Conservation (phyloP, 257 asterid species). For the Fraxinus anomala region DNA sequence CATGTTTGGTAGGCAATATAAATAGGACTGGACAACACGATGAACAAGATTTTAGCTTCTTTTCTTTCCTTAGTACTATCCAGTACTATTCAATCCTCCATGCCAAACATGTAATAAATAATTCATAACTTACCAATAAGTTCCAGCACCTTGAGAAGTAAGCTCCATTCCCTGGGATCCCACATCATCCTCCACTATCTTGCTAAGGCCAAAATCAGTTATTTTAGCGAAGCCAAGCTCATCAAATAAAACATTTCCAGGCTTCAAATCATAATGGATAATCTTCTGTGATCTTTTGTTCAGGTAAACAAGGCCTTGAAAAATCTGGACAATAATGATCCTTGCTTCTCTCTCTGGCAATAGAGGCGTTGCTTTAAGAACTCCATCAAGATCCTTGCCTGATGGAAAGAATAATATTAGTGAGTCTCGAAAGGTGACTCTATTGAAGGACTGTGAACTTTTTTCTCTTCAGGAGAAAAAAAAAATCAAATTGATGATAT, state of each 20-base stretch:
- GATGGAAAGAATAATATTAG: slow-evolving; percentile 21
- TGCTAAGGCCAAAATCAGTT: slow-evolving; percentile 99
- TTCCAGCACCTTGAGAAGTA: slow-evolving; percentile 99
- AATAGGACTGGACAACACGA: background rate
- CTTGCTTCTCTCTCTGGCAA: slow-evolving; percentile 93
- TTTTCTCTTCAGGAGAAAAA: background rate
- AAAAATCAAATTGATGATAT: slow-evolving; percentile 1
- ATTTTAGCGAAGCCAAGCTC: slow-evolving; percentile 85
- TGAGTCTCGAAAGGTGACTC: background rate
- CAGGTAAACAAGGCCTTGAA: slow-evolving; percentile 92
- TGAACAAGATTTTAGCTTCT: background rate
- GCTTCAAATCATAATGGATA: slow-evolving; percentile 97
- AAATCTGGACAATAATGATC: slow-evolving; percentile 84
- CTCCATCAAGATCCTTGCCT: slow-evolving; percentile 99
- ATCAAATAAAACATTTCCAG: slow-evolving; percentile 95
- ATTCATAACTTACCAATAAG: slow-evolving; percentile 78
- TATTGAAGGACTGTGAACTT: background rate
- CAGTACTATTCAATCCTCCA: background rate
- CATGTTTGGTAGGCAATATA: background rate
- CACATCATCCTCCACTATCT: slow-evolving; percentile 94
- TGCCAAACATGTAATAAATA: slow-evolving; percentile 2
- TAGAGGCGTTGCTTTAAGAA: slow-evolving; percentile 81
- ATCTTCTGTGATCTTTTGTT: slow-evolving; percentile 90
- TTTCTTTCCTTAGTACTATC: background rate
- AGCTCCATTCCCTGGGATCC: slow-evolving; percentile 99